Conservation (phyloP, 2,329 filamentous ascomycete species). For the Calonectria henricotiae region DNA sequence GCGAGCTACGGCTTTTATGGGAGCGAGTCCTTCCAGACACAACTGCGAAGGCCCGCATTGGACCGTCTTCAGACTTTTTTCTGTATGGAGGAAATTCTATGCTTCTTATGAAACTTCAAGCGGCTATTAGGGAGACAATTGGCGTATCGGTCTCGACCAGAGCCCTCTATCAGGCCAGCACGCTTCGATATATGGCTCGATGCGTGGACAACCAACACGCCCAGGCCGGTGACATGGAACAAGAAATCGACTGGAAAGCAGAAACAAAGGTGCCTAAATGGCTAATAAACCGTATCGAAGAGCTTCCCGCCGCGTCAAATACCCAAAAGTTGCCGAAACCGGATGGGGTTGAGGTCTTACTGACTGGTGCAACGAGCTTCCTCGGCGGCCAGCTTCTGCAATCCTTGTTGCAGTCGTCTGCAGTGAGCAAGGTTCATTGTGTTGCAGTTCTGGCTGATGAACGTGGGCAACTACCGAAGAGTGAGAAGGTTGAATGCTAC, state of each 20-base stretch:
- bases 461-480: conserved; percentile 7
- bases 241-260: conserved; percentile 59
- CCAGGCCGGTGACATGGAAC: background rate
- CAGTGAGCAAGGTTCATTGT: conserved; percentile 38
- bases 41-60: conserved; percentile 19
- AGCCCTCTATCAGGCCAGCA: conserved; percentile 57
- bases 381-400: conserved; percentile 42
- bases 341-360: conserved; percentile 30
- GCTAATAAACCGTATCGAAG: conserved; percentile 2
- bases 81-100: conserved; percentile 58
- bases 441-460: conserved; percentile 38
- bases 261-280: conserved; percentile 53
- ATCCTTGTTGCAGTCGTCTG: conserved; percentile 20
- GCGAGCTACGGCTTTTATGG: conserved; percentile 39
- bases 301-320: conserved; percentile 1
- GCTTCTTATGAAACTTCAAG: conserved; percentile 52
- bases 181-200: conserved; percentile 57
- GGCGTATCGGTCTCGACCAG: conserved; percentile 44
- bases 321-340: background rate
- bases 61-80: conserved; percentile 57
- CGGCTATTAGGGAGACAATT: conserved; percentile 53
- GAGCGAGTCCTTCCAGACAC: conserved; percentile 39
- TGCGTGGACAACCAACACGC: conserved; percentile 44
- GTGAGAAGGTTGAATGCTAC: conserved; percentile 30
- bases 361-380: conserved; percentile 42